These are phyloP conservation scores for Penicillium paxilli DNA, from an alignment of 495 filamentous ascomycete species.

Conservation along the genomic window DNA sequence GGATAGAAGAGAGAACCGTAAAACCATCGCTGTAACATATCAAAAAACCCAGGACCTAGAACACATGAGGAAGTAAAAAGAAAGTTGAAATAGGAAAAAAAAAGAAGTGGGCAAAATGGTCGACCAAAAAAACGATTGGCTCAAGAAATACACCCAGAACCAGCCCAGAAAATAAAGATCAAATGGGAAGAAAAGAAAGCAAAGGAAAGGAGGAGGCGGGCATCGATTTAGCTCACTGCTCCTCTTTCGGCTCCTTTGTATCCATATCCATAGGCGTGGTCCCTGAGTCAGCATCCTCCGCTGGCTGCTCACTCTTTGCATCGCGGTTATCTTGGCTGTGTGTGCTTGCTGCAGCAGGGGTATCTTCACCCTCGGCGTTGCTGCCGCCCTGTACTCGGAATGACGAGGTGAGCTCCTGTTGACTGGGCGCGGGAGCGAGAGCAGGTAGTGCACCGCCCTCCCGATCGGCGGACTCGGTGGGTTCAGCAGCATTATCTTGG, in stretches of 20 bases:
- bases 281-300: slow-evolving; percentile 24
- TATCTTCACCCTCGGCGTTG: slow-evolving; percentile 32
- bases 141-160: no score
- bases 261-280: slow-evolving; percentile 47
- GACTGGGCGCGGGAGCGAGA: slow-evolving; percentile 40
- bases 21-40: background rate
- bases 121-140: background rate
- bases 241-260: slow-evolving; percentile 35
- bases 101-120: background rate
- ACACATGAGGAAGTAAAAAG: slow-evolving; percentile 22
- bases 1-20: background rate
- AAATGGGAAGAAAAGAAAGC: slow-evolving; percentile 12
- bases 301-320: slow-evolving; percentile 16
- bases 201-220: background rate
- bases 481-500: slow-evolving; percentile 16
- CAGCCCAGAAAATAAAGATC: background rate
- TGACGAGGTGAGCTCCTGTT: slow-evolving; percentile 42
- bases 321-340: slow-evolving; percentile 27
- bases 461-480: slow-evolving; percentile 15
- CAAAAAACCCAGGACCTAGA: background rate
- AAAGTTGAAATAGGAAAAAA: slow-evolving; percentile 15
- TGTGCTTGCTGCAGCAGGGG: slow-evolving; percentile 22
- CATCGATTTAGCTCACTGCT: slow-evolving; percentile 22
- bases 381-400: slow-evolving; percentile 40
- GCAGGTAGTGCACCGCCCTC: slow-evolving; percentile 31